Conservation (phyloP, 2,329 filamentous ascomycete species). For the Trichoderma afroharzianum region DNA sequence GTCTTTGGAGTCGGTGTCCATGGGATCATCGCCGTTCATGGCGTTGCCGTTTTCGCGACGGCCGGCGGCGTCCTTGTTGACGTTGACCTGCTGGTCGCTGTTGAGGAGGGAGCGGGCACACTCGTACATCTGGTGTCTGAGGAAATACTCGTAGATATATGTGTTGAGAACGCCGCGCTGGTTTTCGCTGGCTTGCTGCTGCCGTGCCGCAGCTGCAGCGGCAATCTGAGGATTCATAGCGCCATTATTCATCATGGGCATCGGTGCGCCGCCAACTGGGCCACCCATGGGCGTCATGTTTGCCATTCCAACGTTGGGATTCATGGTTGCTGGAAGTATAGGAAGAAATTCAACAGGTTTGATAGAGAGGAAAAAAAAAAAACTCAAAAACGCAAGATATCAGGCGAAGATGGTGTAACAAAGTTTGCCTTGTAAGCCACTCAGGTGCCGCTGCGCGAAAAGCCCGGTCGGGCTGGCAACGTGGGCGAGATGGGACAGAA, state of each 20-base stretch:
- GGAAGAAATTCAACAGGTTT: not conserved
- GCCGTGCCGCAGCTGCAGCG: conserved; percentile 31
- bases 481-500: conserved; percentile 31
- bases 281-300: conserved; percentile 67
- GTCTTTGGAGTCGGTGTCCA: conserved; percentile 82
- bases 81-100: conserved; percentile 63
- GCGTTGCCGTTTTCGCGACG: conserved; percentile 64
- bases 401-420: conserved; percentile 17
- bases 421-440: conserved; percentile 29
- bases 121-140: conserved; percentile 80
- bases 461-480: conserved; percentile 32
- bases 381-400: conserved; percentile 14
- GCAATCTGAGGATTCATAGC: conserved; percentile 34
- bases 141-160: conserved; percentile 88
- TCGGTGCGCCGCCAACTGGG: conserved; percentile 57
- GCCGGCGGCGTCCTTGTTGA: conserved; percentile 66
- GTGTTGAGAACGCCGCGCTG: conserved; percentile 67
- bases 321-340: conserved; percentile 56
- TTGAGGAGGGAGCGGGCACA: conserved; percentile 72
- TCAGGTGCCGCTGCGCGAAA: conserved; percentile 33
- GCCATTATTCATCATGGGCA: conserved; percentile 66
- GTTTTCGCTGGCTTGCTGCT: conserved; percentile 43
- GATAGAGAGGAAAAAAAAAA: not conserved
- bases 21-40: conserved; percentile 69
- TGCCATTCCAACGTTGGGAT: conserved; percentile 61